A percentile compares a stretch with the other conserved stretches of the same genome.
Evolutionary conservation across 768 basidiomycete genomes (phyloP).

Genomic region (Leccinum disarticulatum): DNA sequence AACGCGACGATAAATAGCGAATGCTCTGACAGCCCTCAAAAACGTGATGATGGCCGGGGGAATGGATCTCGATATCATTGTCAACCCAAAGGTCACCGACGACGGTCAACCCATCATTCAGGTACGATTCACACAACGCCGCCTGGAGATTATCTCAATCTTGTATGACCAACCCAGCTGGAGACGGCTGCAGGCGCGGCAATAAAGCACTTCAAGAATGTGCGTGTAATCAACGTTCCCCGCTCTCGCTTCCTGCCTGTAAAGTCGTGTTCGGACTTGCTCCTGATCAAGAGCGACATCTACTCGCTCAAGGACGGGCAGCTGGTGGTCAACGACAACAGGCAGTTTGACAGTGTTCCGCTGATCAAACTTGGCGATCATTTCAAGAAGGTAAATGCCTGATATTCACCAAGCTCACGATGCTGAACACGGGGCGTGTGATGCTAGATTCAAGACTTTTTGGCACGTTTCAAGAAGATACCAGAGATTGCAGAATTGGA

Average conservation of each 20-base stretch:
- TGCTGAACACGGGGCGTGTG: background rate
- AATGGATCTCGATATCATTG: constrained; percentile 93
- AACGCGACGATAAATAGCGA: background rate
- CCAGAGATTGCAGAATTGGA: constrained; percentile 89
- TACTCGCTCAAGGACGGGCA: constrained; percentile 89
- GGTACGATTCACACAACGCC: constrained; percentile 33
- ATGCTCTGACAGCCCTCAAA: constrained; percentile 65
- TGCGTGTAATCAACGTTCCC: constrained; percentile 93
- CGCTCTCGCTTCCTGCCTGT: constrained; percentile 92
- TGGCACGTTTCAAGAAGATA: constrained; percentile 94
- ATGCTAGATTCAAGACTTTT: constrained; percentile 78
- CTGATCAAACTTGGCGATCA: constrained; percentile 96
- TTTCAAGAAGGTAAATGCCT: constrained; percentile 82
- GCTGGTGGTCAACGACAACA: constrained; percentile 76
- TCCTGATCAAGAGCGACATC: constrained; percentile 90
- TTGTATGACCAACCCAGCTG: constrained; percentile 41
- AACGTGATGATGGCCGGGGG: constrained; percentile 82
- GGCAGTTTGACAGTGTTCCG: constrained; percentile 88
- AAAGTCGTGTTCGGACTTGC: constrained; percentile 83
- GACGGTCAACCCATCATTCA: constrained; percentile 85
- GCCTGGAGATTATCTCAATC: constrained; percentile 7
- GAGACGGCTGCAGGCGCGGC: constrained; percentile 94
- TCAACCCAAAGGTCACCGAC: constrained; percentile 87
- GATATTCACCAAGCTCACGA: background rate
- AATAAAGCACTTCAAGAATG: constrained; percentile 90